phyloP scores from a whole-genome alignment of 768 basidiomycete species.

The Termitomyces sp. region DNA sequence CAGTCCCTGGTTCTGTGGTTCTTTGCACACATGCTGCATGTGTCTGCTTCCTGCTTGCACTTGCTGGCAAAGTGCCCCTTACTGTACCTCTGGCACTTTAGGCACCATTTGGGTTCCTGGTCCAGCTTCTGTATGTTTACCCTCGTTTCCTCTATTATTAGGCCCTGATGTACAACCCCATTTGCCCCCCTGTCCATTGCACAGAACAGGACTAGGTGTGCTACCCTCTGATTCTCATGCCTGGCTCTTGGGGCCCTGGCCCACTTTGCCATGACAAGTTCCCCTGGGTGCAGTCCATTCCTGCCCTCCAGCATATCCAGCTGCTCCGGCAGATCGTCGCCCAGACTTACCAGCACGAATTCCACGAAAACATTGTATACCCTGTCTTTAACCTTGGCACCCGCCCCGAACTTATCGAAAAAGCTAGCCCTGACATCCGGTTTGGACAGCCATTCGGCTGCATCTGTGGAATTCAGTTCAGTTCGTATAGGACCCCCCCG shows the following conservation, averaged over 20 bases:
- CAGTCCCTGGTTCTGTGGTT: background rate
- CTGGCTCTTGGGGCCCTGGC: background rate
- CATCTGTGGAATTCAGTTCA: background rate
- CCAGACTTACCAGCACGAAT: background rate
- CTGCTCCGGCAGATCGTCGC: fast-evolving
- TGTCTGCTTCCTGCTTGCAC: background rate
- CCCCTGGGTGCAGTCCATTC: background rate
- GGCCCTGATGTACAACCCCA: background rate
- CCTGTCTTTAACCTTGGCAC: background rate
- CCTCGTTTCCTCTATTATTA: background rate
- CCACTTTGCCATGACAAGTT: no score
- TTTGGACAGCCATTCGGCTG: background rate
- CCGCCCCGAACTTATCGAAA: background rate
- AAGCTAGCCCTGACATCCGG: background rate
- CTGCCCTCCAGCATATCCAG: background rate
- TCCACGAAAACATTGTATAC: background rate
- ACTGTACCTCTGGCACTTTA: background rate
- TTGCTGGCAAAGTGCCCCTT: background rate
- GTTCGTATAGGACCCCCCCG: background rate
- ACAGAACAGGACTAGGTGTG: background rate
- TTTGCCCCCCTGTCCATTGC: background rate
- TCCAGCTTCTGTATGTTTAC: background rate
- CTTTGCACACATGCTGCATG: background rate
- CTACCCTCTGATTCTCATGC: background rate
- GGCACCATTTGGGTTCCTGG: background rate